A percentile compares a stretch with the other conserved stretches of the same genome.
These are phyloP conservation scores for Cladophialophora chaetospira DNA, from an alignment of 2,329 filamentous ascomycete species.

Conservation along the genomic window DNA sequence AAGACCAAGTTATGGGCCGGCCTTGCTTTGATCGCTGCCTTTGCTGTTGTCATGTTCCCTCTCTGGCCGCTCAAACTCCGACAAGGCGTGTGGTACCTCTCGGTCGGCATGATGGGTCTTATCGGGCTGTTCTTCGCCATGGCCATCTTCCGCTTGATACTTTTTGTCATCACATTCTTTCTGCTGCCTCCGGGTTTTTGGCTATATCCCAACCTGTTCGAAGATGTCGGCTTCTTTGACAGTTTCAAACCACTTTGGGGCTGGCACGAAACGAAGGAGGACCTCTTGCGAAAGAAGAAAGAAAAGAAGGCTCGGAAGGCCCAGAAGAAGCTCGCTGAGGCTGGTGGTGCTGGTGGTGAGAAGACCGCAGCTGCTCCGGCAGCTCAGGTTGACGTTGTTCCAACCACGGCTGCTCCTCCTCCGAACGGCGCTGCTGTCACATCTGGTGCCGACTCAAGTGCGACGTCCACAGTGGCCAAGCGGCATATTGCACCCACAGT, in stretches of 20 bases:
- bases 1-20: constrained; percentile 90
- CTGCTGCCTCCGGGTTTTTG: constrained; percentile 83
- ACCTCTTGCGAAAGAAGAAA: constrained; percentile 59
- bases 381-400: constrained; percentile 28
- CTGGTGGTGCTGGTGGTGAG: constrained; percentile 7
- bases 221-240: constrained; percentile 97
- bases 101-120: constrained; percentile 87
- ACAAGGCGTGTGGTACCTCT: constrained; percentile 94
- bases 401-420: constrained; percentile 10
- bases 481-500: constrained; percentile 33
- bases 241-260: constrained; percentile 96
- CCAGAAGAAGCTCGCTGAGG: constrained; percentile 26
- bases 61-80: constrained; percentile 91
- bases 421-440: constrained; percentile 24
- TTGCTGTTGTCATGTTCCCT: constrained; percentile 90
- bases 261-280: constrained; percentile 74
- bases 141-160: constrained; percentile 93
- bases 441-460: constrained; percentile 39
- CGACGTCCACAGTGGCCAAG: constrained; percentile 34
- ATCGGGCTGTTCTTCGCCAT: constrained; percentile 95
- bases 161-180: constrained; percentile 93
- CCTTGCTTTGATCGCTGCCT: constrained; percentile 78
- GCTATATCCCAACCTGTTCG: constrained; percentile 97
- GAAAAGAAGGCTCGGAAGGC: constrained; percentile 39
- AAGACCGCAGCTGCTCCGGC: constrained; percentile 26